Base-by-base conservation (phyloP, 2,329 filamentous ascomycete genomes). In the Ascochyta lentis region DNA sequence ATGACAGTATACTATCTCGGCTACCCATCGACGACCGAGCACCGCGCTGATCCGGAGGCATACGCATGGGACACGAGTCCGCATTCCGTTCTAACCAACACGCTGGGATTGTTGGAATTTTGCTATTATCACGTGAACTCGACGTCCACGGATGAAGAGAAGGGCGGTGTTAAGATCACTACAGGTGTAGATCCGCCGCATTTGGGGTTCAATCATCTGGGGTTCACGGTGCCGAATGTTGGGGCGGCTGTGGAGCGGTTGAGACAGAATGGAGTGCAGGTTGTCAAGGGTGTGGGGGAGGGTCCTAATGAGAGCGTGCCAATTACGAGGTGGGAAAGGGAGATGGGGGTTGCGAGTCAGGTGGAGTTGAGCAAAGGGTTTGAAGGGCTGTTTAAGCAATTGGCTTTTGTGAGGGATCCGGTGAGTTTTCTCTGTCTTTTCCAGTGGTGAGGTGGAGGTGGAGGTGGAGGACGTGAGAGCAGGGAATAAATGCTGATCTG, bases 211-310 rank as follows among this genome's bases (percentile, higher is more conserved):
- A 71, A 72, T 1, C 72, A 75, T 44, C 53, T 75, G n/a, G 71
- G 72, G 0, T 73, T 75, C 49, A 74, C 69, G 9, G 69, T 75
- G 0, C 71, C 71, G 1, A 59, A 74, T 63, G 71, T 74, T 1
- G 55, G 39, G 7, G 59, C 46, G 12, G 60, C 69, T 15, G 38
- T 74, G 6, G 49, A 66, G 4, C 51, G 68, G 5, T 60, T 70
- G 6, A 54, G 57, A 53, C 0, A 57, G 59, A 22, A 72, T 73
- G 65, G 71, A 60, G 0, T 46, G 72, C 7, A 64, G 63, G 2
- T 41, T 7, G 39, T 41, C 7, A 54, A 51, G 10, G 59, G 56
- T 9, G 56, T 68, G 22, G 60, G 64, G 3, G 24, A 59, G 22
- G 67, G 67, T 0, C 54, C 60, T 8, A 27, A 54, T 29, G 66